Base-by-base conservation (phyloP, 148 eudicot species). In the Arctostaphylos glauca region DNA sequence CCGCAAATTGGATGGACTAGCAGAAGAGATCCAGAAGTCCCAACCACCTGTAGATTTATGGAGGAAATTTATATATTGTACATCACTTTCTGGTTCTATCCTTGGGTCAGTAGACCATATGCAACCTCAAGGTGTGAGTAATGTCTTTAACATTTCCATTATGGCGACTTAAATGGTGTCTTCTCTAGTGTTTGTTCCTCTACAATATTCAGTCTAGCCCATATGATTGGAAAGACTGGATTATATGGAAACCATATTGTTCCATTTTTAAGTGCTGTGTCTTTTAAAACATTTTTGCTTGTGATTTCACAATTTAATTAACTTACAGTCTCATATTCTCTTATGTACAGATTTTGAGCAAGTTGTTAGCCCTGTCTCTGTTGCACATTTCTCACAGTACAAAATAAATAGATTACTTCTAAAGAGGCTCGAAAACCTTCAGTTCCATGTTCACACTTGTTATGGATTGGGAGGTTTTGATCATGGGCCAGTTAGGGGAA, bases 71-170 rank as follows among this genome's bases (percentile, higher is more conserved):
- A 86, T 96, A 66, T 96, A 96, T 86, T 96, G 99, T 82, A 94
- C 98, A 23, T 93, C 99, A 55, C 94, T 96, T 62, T 87, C 92
- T 77, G 99, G 98, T 86, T 85, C 93, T 74, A 81, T 93, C 84
- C 95, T 96, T 53, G 99, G 99, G 58, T 86, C 94, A 76, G 98
- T 96, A 76, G 98, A 96, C 85, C 99, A 96, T 86, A 94, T 96
- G 92, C 94, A 92, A 84, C 95, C 95, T 83, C 92, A 94, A 94
- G 99, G 99, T 96, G 83, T 49, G 71, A n/a, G 43, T 68, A 55
- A 77, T 60, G n/a, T 74, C 60, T 84, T 18, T 41, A 14, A 59
- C 48, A 50, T 50, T 38, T 68, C 23, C 58, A 50, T 52, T 38
- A 43, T 43, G 9, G 8, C 53, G 23, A 80, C 76, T 70, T 71